Percentiles rank a stretch among this genome's conserved stretches.
Evolutionary conservation across 805 yeast species (phyloP).

Genomic region (Yueomyces sp.): DNA sequence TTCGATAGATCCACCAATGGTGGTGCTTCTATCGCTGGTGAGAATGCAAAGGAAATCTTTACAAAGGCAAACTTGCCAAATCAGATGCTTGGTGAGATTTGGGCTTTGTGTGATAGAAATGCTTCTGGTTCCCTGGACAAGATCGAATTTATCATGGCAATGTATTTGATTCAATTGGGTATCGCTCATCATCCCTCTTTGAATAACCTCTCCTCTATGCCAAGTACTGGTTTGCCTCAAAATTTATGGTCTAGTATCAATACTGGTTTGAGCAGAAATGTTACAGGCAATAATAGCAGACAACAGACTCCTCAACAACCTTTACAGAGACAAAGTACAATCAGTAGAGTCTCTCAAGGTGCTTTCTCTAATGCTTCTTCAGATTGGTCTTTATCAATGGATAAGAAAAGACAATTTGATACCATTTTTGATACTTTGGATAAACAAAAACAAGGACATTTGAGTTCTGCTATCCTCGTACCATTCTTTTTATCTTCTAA

Average conservation of each 20-base stretch:
- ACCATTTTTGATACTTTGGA: conserved; percentile 70
- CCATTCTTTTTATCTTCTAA: conserved; percentile 81
- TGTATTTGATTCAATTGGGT: conserved; percentile 72
- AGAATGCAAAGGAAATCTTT: conserved; percentile 74
- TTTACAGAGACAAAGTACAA: conserved; percentile 24
- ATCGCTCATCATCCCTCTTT: conserved; percentile 55
- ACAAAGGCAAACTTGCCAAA: conserved; percentile 79
- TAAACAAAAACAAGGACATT: conserved; percentile 42
- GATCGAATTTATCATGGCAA: conserved; percentile 77
- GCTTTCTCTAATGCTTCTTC: conserved; percentile 26
- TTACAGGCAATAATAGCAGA: conserved; percentile 1
- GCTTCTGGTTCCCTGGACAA: conserved; percentile 60
- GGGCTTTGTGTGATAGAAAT: conserved; percentile 75
- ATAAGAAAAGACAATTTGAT: conserved; percentile 67
- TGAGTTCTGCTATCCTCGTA: conserved; percentile 74
- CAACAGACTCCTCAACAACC: conserved; percentile 5
- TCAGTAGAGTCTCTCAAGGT: conserved; percentile 18
- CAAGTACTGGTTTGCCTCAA: conserved; percentile 26
- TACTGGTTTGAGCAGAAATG: conserved; percentile 1
- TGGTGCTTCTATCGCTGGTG: conserved; percentile 53
- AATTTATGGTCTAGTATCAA: conserved; percentile 27
- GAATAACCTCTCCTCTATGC: conserved; percentile 35
- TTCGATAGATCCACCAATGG: conserved; percentile 46
- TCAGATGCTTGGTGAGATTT: conserved; percentile 65
- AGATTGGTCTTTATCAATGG: conserved; percentile 59